Conservation (phyloP, 108 stramenopile species). For the Pseudonitzschia multistriata region DNA sequence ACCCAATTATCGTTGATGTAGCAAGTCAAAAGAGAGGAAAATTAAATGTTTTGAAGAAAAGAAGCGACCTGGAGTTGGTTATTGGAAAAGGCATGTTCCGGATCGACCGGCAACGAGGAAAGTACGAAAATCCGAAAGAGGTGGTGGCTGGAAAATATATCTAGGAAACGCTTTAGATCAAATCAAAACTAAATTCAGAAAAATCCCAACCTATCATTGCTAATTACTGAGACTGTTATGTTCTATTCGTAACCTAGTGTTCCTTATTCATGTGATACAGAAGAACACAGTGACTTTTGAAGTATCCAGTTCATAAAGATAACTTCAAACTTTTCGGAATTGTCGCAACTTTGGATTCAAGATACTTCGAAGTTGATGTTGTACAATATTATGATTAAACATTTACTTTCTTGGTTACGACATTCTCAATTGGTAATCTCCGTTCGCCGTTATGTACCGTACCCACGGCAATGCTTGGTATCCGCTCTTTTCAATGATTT, state of each 20-base stretch:
- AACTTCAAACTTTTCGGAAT: no score
- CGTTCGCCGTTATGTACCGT: constrained; percentile 98
- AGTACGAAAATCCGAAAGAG: constrained; percentile 12
- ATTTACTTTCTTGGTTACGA: constrained; percentile 41
- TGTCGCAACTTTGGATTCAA: no score
- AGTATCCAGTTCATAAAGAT: no score
- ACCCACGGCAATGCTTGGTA: constrained; percentile 99
- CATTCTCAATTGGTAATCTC: constrained; percentile 98
- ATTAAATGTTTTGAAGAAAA: constrained; percentile 5
- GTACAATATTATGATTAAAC: constrained; percentile 1
- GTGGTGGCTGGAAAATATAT: neutral
- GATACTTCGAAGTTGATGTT: neutral
- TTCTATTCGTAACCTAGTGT: no score
- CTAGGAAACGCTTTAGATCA: no score
- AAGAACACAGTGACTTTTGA: no score
- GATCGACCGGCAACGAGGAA: constrained; percentile 28
- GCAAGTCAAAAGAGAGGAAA: constrained; percentile 7
- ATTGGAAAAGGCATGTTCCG: constrained; percentile 28
- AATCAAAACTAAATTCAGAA: no score
- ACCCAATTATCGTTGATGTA: constrained; percentile 28
- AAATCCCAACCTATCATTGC: no score
- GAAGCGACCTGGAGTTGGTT: constrained; percentile 13
- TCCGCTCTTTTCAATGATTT: constrained; percentile 99
- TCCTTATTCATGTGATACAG: no score
- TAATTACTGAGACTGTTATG: no score